phyloP scores from a whole-genome alignment of 306 rosid genomes.

The Amphicarpaea edgeworthii region DNA sequence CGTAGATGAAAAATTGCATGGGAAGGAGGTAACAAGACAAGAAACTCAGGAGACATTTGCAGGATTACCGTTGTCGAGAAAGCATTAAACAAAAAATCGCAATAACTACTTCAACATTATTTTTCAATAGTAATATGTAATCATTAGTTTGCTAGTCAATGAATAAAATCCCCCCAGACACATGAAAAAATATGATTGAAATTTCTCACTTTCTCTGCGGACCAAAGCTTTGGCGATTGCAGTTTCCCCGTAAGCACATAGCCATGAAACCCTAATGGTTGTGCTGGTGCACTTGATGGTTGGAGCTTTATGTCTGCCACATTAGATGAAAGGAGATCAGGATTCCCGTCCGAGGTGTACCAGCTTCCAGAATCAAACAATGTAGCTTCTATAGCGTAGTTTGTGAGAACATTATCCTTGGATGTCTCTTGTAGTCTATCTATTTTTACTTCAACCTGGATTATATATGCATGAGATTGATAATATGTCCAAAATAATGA shows the following conservation, averaged over 20 bases:
- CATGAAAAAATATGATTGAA: constrained; percentile 19
- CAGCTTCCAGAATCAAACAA: constrained; percentile 73
- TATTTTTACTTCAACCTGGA: constrained; percentile 88
- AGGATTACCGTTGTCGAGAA: neutral
- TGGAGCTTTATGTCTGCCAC: constrained; percentile 69
- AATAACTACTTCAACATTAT: neutral
- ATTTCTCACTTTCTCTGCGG: constrained; percentile 84
- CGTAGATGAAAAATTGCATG: constrained; percentile 10
- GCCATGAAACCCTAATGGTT: constrained; percentile 70
- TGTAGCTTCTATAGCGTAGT: constrained; percentile 74
- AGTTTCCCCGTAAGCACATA: constrained; percentile 74
- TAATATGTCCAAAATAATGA: constrained; percentile 21
- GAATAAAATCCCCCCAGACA: constrained; percentile 1
- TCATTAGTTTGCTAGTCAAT: constrained; percentile 16
- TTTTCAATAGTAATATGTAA: constrained; percentile 16
- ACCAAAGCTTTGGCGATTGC: constrained; percentile 84
- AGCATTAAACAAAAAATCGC: neutral
- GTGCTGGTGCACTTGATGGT: constrained; percentile 48
- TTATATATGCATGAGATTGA: constrained; percentile 36
- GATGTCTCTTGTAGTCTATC: constrained; percentile 73
- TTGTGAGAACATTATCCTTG: constrained; percentile 63
- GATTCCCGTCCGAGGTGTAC: constrained; percentile 56
- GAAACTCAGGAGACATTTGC: constrained; percentile 25
- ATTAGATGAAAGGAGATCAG: constrained; percentile 73
- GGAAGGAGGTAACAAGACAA: constrained; percentile 20